These are phyloP conservation scores for Primulina eburnea DNA, from an alignment of 257 asterid species.

Conservation along the genomic window DNA sequence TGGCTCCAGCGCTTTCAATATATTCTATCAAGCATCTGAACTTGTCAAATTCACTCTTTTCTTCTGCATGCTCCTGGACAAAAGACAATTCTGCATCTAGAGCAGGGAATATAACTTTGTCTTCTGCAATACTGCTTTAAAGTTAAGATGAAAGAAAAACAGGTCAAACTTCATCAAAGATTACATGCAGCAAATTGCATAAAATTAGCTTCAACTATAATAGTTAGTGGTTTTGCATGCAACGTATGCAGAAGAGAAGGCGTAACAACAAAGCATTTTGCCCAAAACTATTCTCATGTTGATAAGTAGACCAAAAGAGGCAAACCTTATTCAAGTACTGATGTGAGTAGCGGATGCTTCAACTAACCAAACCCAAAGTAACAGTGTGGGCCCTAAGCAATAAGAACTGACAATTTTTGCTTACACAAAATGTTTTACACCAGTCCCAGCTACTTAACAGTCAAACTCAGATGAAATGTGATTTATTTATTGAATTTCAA, in stretches of 20 bases:
- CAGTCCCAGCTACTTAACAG: neutral
- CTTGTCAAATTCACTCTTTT: constrained; percentile 85
- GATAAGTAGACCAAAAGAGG: neutral
- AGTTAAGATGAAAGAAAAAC: constrained; percentile 14
- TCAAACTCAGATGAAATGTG: neutral
- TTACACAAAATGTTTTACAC: neutral
- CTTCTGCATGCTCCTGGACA: constrained; percentile 93
- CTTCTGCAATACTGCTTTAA: constrained; percentile 95
- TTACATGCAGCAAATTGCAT: constrained; percentile 12
- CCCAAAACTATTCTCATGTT: neutral
- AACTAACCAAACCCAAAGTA: neutral
- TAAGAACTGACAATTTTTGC: neutral
- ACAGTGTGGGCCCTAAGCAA: neutral
- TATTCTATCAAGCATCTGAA: constrained; percentile 86
- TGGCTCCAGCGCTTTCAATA: constrained; percentile 82
- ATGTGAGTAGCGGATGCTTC: neutral
- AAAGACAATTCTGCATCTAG: constrained; percentile 85
- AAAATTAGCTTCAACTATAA: constrained; percentile 7
- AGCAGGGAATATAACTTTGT: constrained; percentile 92
- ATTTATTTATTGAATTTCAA: neutral
- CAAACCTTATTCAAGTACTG: neutral
- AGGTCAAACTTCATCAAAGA: constrained; percentile 13
- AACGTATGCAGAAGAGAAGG: neutral
- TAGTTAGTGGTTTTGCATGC: constrained; percentile 10
- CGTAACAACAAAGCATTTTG: constrained; percentile 5